These are phyloP conservation scores for Lachancea nothofagi DNA, from an alignment of 805 yeast genomes.

Conservation along the genomic window DNA sequence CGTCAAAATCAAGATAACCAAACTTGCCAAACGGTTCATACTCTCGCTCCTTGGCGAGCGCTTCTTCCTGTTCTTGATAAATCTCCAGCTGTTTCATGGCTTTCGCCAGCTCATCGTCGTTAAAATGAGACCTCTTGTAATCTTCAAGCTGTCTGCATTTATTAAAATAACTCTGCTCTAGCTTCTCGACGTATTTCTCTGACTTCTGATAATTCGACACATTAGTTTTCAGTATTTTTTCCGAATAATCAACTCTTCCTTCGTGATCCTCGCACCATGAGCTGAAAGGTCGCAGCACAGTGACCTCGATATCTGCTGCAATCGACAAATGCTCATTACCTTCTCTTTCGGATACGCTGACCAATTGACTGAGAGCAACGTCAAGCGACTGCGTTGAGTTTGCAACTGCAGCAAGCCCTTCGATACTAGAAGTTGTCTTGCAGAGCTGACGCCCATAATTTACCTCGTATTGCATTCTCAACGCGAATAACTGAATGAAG, in stretches of 20 bases:
- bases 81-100: slow-evolving; percentile 24
- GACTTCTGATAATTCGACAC: slow-evolving; percentile 48
- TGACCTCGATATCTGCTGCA: slow-evolving; percentile 51
- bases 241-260: slow-evolving; percentile 58
- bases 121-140: slow-evolving; percentile 30
- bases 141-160: slow-evolving; percentile 73
- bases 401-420: slow-evolving; percentile 13
- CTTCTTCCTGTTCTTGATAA: slow-evolving; percentile 21
- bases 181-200: slow-evolving; percentile 41
- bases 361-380: slow-evolving; percentile 46
- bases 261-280: slow-evolving; percentile 73
- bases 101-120: slow-evolving; percentile 19
- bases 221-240: slow-evolving; percentile 45
- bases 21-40: slow-evolving; percentile 27
- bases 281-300: slow-evolving; percentile 65
- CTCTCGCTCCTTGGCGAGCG: slow-evolving; percentile 27
- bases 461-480: slow-evolving; percentile 68
- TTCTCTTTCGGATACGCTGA: slow-evolving; percentile 48
- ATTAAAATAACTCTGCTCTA: slow-evolving; percentile 66
- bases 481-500: slow-evolving; percentile 56
- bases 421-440: slow-evolving; percentile 21
- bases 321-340: slow-evolving; percentile 59
- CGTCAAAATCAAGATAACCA: slow-evolving; percentile 31
- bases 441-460: slow-evolving; percentile 54
- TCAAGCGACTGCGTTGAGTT: slow-evolving; percentile 37